phyloP scores from a whole-genome alignment of 176 grass and related monocot genomes.

The Thinopyrum elongatum region DNA sequence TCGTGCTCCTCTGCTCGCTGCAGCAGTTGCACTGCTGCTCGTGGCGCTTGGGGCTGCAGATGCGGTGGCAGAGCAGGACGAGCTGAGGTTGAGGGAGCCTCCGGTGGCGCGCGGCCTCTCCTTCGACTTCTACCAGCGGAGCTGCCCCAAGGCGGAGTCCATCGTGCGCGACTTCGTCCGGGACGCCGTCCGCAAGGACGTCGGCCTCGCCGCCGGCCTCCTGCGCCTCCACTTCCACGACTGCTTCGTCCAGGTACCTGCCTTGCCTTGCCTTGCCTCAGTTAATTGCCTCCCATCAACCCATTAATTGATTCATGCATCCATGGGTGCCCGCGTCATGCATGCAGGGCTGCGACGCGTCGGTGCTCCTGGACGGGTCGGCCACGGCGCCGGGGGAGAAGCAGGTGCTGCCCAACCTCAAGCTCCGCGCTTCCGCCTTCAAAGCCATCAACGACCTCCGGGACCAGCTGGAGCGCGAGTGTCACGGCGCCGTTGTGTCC shows the following conservation, averaged over 20 bases:
- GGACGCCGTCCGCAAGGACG: conserved; percentile 31
- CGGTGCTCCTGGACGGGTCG: conserved; percentile 51
- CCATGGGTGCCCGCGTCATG: too few relatives aligned
- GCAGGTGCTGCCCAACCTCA: conserved; percentile 63
- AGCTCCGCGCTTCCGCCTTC: conserved; percentile 52
- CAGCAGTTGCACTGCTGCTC: not conserved
- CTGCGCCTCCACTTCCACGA: conserved; percentile 79
- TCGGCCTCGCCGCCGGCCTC: conserved; percentile 63
- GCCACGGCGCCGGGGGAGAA: conserved; percentile 28
- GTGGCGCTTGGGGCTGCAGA: not conserved
- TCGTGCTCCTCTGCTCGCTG: not conserved
- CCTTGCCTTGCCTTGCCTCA: too few relatives aligned
- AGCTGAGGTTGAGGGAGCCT: not conserved
- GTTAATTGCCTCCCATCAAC: too few relatives aligned
- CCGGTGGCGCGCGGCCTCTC: conserved; percentile 35
- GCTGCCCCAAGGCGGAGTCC: conserved; percentile 45
- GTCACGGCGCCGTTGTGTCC: conserved; percentile 43
- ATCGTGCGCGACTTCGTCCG: conserved; percentile 37
- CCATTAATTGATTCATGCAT: too few relatives aligned
- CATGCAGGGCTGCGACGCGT: conserved; percentile 71
- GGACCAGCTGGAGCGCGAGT: conserved; percentile 25
- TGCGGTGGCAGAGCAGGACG: not conserved
- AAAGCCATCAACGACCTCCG: conserved; percentile 64
- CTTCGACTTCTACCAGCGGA: conserved; percentile 49
- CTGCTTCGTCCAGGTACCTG: conserved; percentile 69